Evolutionary conservation across 495 filamentous ascomycete species (phyloP).

Genomic region (Recurvomyces mirabilis): DNA sequence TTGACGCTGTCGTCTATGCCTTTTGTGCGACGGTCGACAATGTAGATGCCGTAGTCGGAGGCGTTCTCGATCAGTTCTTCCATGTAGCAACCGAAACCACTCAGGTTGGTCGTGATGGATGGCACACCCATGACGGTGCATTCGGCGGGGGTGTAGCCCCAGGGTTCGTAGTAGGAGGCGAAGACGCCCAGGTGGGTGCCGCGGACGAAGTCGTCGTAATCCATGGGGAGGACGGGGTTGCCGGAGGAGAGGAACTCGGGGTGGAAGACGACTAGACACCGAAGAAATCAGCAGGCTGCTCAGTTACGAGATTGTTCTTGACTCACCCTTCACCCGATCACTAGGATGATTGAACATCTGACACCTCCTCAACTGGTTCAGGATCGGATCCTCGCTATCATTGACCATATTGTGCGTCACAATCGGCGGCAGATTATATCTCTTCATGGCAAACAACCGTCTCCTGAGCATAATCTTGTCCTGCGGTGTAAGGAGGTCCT

Average conservation of each 20-base stretch:
- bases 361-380: conserved; percentile 92
- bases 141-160: conserved; percentile 97
- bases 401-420: conserved; percentile 99
- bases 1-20: conserved; percentile 96
- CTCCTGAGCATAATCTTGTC: conserved; percentile 89
- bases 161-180: conserved; percentile 96
- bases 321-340: conserved; percentile 96
- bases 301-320: too few relatives aligned
- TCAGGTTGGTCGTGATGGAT: conserved; percentile 95
- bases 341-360: conserved; percentile 92
- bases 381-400: conserved; percentile 81
- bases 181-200: conserved; percentile 94
- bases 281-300: too few relatives aligned
- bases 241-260: conserved; percentile 94
- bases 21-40: conserved; percentile 90
- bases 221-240: conserved; percentile 86
- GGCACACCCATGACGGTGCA: conserved; percentile 99
- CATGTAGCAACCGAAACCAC: conserved; percentile 98
- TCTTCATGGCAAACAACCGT: conserved; percentile 90
- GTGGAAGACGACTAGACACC: conserved; percentile 92
- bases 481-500: conserved; percentile 80
- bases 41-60: conserved; percentile 95
- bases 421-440: conserved; percentile 77
- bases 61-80: conserved; percentile 98
- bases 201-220: conserved; percentile 97